Evolutionary conservation across 805 yeast species (phyloP), one percentile per base, ranked within the genome.

Genomic region (Candida suzukii): DNA sequence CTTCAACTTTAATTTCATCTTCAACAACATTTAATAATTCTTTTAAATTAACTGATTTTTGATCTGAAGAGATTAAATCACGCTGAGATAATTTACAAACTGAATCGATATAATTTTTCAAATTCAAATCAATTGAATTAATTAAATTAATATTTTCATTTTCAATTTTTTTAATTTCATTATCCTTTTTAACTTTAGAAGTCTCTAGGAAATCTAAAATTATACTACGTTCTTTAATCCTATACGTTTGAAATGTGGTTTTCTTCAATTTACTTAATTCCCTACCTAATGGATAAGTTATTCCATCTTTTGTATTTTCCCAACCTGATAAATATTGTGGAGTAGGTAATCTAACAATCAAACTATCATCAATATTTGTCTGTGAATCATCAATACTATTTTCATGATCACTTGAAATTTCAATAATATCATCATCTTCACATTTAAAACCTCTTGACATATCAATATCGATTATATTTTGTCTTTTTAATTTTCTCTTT

Each of bases 151-250:
- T 47, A 13, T 63, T 60, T 21, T 58, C 54, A 27, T 45, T 41
- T 41, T 55, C 58, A 19, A 54, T 63, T 29, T 67, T 67, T 16
- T 62, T 53, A 7, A 66, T 46, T 38, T 59, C 55, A 34, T 64
- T 57, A 7, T 60, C 50, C 41, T 57, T 54, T 44, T 60, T 63
- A 18, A 58, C 54, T 30, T 71, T 71, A 4, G 76, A 74, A 24
- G 72, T 76, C 18, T 73, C 73, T 27, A 82, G 57, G 53, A 88
- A 88, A 57, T 86, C 91, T 26, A 85, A 60, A 33, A 83, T 60
- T 6, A 87, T 70, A 51, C 83, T 80, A 34, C 71, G 70, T 47
- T 83, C 93, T 2, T 87, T 84, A 4, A 87, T 57, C 42, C 82
- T 64, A 58, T 79, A 82, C 1, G 85, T 68, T 28, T 74, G 69